Base-by-base conservation (phyloP, 2,329 filamentous ascomycete genomes). In the Trichoderma pleuroti region DNA sequence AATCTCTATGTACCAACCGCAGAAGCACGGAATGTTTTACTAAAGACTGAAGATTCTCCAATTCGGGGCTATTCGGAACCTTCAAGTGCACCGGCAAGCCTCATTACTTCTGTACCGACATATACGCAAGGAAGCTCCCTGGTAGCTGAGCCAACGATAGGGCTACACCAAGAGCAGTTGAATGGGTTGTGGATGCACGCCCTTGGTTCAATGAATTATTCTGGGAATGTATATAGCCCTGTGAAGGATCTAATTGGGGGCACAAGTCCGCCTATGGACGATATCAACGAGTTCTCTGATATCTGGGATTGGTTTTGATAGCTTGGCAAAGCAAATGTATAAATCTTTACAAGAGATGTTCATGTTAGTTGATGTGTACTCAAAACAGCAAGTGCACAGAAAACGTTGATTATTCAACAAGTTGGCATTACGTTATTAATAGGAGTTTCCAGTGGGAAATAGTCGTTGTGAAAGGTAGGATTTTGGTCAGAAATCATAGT, bases 291-390 rank as follows among this genome's bases (percentile, higher is more conserved):
- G 16, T 16, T 54, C 12, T 52, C 42, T 11, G 62, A 65, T 36
- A 36, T 65, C 12, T 65, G 62, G 62, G 62, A 65, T 26, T 65
- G 62, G 62, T 65, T 65, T 16, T 65, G 46, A 34, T 18, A 21
- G 10, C 6, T 9, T 9, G n/a, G 11, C 4, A 10, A 18, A 16
- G 11, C 3, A 34, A 34, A 36, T 11, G n/a, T 21, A 49, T 49
- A 49, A 52, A 0, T 21, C 10, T 24, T 52, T 24, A 52, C n/a
- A 42, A 42, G 39, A n/a, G 21, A 32, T 12, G 21, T 2, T 16
- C n/a, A 12, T 3, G 9, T 32, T 11, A 2, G 5, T 32, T 59
- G 2, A 32, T 6, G 5, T 59, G 18, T 21, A 21, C 46, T 24
- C 3, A 24, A 49, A 52, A 8, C 5, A 24, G 46, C 11, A 52